Base-by-base conservation (phyloP, 1,139 yeast genomes). In the Pichia cactophila region DNA sequence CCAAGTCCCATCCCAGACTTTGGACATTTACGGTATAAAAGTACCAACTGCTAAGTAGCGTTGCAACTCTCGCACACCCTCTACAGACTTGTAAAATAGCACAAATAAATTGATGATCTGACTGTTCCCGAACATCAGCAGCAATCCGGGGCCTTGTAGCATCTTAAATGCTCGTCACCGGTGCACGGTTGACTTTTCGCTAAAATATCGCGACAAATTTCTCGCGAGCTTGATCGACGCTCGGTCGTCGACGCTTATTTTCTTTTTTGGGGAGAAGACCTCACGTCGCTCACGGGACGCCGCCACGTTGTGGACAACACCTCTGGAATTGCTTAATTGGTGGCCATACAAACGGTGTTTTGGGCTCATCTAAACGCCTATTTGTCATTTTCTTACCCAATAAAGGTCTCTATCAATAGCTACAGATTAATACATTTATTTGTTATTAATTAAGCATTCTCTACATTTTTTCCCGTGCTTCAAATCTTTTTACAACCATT, bases 21-120 rank as follows among this genome's bases (percentile, higher is more conserved):
- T 89, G 53, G 64, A 65, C 9, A 70, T 73, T 31, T 86, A 86
- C 60, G 71, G 70, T 54, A 68, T 83, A 38, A 38, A 41, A 1
- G 46, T 56, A 26, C 42, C 28, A 20, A 40, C 6, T 9, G n/a
- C 41, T 6, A 3, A 39, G 17, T 14, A 35, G 23, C 8, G 23
- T 35, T 12, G 17, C 5, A 5, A 23, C 23, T 4, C 4, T 23
- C 5, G 23, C 23, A 23, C 23, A 23, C 23, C 5, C 23, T 23
- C 23, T 23, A 23, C 23, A 23, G 5, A 23, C 23, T 5, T 23
- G 23, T 23, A 23, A 4, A 23, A 23, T 23, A 23, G 23, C 23
- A 23, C 23, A 23, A 4, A 23, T 23, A 23, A 5, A 23, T 23
- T 23, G 23, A 23, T 23, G 23, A 23, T 17, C 20, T 23, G 23